Evolutionary conservation across 2,329 filamentous ascomycete genomes (phyloP).

Genomic region (Sphaerostilbella broomeana): DNA sequence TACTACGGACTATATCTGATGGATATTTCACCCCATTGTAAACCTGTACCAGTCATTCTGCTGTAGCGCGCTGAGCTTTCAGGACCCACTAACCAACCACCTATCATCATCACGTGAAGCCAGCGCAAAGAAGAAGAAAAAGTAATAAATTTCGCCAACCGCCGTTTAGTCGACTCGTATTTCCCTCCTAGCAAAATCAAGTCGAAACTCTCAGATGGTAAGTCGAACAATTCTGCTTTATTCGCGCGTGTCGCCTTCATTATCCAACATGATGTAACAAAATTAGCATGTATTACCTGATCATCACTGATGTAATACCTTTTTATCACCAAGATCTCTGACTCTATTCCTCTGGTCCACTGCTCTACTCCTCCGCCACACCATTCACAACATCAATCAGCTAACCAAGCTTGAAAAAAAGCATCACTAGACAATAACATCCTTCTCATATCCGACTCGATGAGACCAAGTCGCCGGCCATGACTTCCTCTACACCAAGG

Average conservation of each 20-base stretch:
- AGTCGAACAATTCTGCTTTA: constrained; percentile 1
- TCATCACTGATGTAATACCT: constrained; percentile 47
- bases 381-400: no score
- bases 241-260: constrained; percentile 3
- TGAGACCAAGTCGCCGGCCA: neutral
- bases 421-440: no score
- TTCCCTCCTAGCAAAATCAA: no score
- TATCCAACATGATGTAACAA: constrained; percentile 43
- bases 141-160: no score
- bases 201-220: no score
- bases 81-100: no score
- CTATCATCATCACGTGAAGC: no score
- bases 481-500: constrained; percentile 36
- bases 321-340: constrained; percentile 70
- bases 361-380: no score
- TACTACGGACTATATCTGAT: neutral
- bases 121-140: no score
- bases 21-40: no score
- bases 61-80: neutral
- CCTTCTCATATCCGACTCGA: no score
- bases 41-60: constrained; percentile 4
- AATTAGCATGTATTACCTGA: constrained; percentile 56
- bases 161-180: no score
- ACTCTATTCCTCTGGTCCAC: constrained; percentile 36
- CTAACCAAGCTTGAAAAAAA: constrained; percentile 2